Evolutionary conservation across 2,329 filamentous ascomycete genomes (phyloP).

Genomic region (Mariannaea elegans): DNA sequence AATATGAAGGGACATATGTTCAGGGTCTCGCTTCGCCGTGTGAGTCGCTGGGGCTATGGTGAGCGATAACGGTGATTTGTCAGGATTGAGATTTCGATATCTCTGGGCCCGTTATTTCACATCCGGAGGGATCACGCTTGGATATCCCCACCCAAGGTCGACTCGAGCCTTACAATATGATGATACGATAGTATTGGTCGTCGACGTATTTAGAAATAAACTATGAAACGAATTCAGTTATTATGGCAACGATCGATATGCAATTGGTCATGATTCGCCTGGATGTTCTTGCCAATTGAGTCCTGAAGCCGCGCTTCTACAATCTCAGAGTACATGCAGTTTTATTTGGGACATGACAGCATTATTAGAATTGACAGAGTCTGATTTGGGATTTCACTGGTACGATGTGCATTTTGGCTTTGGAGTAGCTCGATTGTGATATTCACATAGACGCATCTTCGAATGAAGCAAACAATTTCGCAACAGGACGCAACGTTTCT

Average conservation of each 20-base stretch:
- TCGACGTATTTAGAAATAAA: background rate
- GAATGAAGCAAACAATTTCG: no score
- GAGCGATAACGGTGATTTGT: slow-evolving; percentile 39
- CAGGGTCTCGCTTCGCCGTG: slow-evolving; percentile 20
- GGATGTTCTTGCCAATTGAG: no score
- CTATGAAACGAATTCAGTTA: no score
- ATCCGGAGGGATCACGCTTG: slow-evolving; percentile 21
- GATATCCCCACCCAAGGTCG: slow-evolving; percentile 27
- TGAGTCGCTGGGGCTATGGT: slow-evolving; percentile 34
- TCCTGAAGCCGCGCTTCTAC: background rate
- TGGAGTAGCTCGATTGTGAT: slow-evolving; percentile 5
- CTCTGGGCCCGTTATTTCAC: slow-evolving; percentile 28
- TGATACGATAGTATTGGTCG: background rate
- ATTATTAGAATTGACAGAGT: background rate
- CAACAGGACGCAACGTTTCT: background rate
- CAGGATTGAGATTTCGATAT: slow-evolving; percentile 30
- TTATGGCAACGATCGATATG: no score
- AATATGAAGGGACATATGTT: slow-evolving; percentile 2
- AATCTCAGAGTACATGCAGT: background rate
- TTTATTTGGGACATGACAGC: no score
- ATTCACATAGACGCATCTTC: background rate
- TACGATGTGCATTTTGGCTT: background rate
- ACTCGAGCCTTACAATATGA: background rate
- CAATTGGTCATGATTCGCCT: no score
- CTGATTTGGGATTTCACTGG: background rate